Evolutionary conservation across 2,329 filamentous ascomycete species (phyloP).

Genomic region (Xylaria digitata): DNA sequence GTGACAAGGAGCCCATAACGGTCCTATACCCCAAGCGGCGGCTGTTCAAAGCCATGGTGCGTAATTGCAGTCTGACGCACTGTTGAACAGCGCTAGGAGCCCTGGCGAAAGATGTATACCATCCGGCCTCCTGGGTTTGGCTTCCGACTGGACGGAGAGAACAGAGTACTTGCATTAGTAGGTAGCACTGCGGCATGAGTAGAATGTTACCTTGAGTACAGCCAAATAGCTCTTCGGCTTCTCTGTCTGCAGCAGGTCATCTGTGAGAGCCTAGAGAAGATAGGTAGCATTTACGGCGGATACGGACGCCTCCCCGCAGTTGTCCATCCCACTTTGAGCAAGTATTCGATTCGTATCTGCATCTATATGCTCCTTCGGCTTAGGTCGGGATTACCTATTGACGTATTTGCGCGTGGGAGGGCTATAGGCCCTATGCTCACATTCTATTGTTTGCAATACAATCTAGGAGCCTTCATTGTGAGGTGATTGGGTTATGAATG

Average conservation of each 20-base stretch:
- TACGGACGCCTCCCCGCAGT: slow-evolving; percentile 11
- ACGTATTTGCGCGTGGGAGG: neutral
- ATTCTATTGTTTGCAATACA: neutral
- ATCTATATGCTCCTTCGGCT: slow-evolving; percentile 1
- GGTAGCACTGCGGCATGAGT: slow-evolving; percentile 21
- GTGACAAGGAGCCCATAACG: too few relatives aligned
- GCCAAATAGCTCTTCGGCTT: neutral
- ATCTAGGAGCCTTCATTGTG: neutral
- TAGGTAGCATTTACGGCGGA: neutral
- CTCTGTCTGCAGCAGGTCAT: slow-evolving; percentile 4
- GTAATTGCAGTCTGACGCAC: neutral
- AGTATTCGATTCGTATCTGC: neutral
- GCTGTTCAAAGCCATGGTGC: neutral
- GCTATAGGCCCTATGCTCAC: too few relatives aligned
- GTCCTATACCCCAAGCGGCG: neutral
- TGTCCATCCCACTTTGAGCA: slow-evolving; percentile 11
- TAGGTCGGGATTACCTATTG: neutral
- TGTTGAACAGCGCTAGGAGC: neutral
- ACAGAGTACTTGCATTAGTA: slow-evolving; percentile 18
- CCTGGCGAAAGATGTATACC: neutral
- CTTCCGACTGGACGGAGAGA: slow-evolving; percentile 18
- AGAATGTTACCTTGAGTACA: neutral
- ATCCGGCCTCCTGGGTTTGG: neutral
- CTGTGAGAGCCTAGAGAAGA: neutral
- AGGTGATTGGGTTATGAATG: neutral